Conservation (phyloP, 345 rosid genomes). For the Xanthoceras sorbifolium region DNA sequence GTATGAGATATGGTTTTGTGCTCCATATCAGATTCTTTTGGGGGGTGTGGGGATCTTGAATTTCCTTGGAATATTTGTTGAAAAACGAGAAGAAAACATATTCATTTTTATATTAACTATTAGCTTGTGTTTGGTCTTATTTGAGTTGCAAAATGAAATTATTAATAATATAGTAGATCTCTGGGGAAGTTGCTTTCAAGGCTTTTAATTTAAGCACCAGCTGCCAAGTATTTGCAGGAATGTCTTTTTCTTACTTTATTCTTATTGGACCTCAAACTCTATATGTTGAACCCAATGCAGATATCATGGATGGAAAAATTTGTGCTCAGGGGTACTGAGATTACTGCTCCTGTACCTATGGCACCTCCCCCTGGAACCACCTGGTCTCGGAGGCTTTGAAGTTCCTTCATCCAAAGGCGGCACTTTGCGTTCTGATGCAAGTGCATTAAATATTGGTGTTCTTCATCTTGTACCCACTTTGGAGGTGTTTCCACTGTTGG, state of each 20-base stretch:
- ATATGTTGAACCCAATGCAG: constrained; percentile 42
- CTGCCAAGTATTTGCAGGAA: constrained; percentile 6
- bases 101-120: not conserved
- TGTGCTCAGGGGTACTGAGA: constrained; percentile 90
- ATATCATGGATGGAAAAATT: constrained; percentile 99
- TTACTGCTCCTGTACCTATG: constrained; percentile 98
- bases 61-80: not conserved
- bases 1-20: constrained; percentile 8
- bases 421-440: constrained; percentile 91
- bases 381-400: constrained; percentile 99
- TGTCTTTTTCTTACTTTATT: constrained; percentile 6
- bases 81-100: not conserved
- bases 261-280: constrained; percentile 5
- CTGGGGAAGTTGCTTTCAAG: not conserved
- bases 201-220: not conserved
- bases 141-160: not conserved
- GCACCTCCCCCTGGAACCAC: constrained; percentile 92
- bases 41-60: constrained; percentile 1
- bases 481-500: constrained; percentile 91
- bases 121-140: not conserved
- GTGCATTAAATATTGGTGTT: constrained; percentile 94
- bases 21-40: not conserved
- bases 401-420: constrained; percentile 96
- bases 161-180: not conserved
- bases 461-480: constrained; percentile 94